Evolutionary conservation across 768 basidiomycete genomes (phyloP), one percentile per base, ranked within the genome.

Genomic region (Boletus insuetus): DNA sequence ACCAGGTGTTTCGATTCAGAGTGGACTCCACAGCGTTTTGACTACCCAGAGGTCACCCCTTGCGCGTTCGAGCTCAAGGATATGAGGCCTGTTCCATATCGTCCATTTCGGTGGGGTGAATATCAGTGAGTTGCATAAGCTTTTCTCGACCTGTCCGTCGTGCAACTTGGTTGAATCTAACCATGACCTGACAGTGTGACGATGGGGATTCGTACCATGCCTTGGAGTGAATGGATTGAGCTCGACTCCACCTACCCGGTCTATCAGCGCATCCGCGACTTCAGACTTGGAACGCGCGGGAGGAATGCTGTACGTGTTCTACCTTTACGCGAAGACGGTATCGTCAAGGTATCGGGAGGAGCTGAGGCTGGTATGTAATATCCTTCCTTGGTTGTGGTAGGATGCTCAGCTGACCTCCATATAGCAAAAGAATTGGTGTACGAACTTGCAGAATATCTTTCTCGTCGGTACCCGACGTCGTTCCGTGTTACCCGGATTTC

Each of bases 151-250:
- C 31, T 24, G 4, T 10, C 12, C n/a, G 4, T 26, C 41, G 1
- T 17, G 12, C 10, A 13, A 32, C 16, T 24, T 13, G 41, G 34
- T 39, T 34, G 32, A 17, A 26, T 43, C 64, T 63, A 29, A 66
- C 47, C 22, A 31, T 29, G 13, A 3, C 20, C 4, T 35, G 35
- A 17, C 38, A 87, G 85, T 59, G 76, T 86, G 40, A 88, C 84
- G 32, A 88, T 87, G 84, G 85, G 82, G 57, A 81, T 86, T 61
- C 79, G 82, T 38, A 71, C 64, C 46, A 87, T 89, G 85, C 74
- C 74, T 10, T 90, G 84, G 83, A 76, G 78, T 39, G 81, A 85
- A 50, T 89, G 87, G 88, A 82, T 90, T 44, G 85, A 89, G 73
- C 75, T 88, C 32, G 88, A 88, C 66, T 75, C 78, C 51, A 72